A percentile compares a stretch with the other conserved stretches of the same genome.
Conservation (phyloP, 2,329 filamentous ascomycete species). For the Scleromitrula shiraiana region DNA sequence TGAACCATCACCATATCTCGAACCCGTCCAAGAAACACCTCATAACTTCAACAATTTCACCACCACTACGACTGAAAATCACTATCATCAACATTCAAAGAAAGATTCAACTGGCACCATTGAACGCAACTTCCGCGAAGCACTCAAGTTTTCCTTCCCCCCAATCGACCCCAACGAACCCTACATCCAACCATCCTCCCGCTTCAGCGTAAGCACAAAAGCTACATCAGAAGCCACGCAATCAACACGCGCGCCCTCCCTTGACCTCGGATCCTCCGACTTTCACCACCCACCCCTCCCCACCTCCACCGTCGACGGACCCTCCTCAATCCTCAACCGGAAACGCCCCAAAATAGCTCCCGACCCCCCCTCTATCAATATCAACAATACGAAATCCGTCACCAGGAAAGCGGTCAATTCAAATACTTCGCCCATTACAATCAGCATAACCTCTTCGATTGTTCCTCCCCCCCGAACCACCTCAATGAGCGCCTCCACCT, state of each 20-base stretch:
- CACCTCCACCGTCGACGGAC: conserved; percentile 8
- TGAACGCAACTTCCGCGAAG: conserved; percentile 24
- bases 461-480: background rate
- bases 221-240: conserved; percentile 23
- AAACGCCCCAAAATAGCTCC: conserved; percentile 20
- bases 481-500: background rate
- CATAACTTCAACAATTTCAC: background rate
- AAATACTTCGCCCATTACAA: conserved; percentile 22
- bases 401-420: conserved; percentile 24
- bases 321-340: conserved; percentile 24
- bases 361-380: background rate
- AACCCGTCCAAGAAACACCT: background rate
- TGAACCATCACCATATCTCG: background rate
- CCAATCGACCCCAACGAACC: conserved; percentile 13
- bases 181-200: conserved; percentile 27
- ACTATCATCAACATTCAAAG: conserved; percentile 6
- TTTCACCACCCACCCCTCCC: conserved; percentile 9
- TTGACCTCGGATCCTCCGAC: conserved; percentile 1
- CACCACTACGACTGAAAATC: background rate
- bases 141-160: conserved; percentile 17
- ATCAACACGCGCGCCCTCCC: conserved; percentile 22
- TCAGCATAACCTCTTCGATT: conserved; percentile 21
- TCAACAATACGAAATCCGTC: conserved; percentile 12
- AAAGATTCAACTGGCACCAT: conserved; percentile 18
- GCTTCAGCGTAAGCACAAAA: conserved; percentile 29